Evolutionary conservation across 257 asterid genomes (phyloP), one percentile per base, ranked within the genome.

Genomic region (Rauvolfia tetraphylla): DNA sequence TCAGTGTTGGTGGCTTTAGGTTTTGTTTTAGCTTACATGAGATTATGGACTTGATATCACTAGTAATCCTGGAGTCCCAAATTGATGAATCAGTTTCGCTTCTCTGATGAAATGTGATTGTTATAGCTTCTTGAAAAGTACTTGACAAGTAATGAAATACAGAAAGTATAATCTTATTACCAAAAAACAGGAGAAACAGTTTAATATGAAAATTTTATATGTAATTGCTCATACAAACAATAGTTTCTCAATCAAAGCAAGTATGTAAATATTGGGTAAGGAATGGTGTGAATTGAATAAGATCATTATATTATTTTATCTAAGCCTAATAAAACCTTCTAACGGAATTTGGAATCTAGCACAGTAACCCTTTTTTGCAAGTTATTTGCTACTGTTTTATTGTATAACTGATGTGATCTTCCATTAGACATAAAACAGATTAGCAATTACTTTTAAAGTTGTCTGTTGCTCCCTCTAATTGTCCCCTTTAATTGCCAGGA

Each of bases 401-500:
- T 18, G 74, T 17, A 69, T 0, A 69, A n/a, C 58, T n/a, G 29
- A 69, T 41, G 13, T 0, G 49, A 34, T 54, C 23, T 25, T 59
- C 66, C 38, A 61, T 14, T 0, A 44, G 10, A 44, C 8, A 44
- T 61, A 61, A 31, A 5, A 0, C 23, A 33, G 38, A 41, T 73
- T 56, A 3, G 68, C 23, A 56, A 23, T 4, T 34, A 48, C 29
- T 66, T 71, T 68, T 77, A 68, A 75, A 63, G 76, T 62, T 27
- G 46, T 73, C n/a, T 69, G 49, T 14, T 2, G 8, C 14, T 44
- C 8, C 11, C 11, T 44, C 1, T 7, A 44, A 9, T 77, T 76
- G 65, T 79, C 75, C 54, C 77, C 75, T 68, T 68, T 56, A 12
- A 63, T 74, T 87, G 56, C 76, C 90, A 90, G 98, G 95, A 7